phyloP scores from a whole-genome alignment of 768 basidiomycete species.

The Podaxis pistillaris region DNA sequence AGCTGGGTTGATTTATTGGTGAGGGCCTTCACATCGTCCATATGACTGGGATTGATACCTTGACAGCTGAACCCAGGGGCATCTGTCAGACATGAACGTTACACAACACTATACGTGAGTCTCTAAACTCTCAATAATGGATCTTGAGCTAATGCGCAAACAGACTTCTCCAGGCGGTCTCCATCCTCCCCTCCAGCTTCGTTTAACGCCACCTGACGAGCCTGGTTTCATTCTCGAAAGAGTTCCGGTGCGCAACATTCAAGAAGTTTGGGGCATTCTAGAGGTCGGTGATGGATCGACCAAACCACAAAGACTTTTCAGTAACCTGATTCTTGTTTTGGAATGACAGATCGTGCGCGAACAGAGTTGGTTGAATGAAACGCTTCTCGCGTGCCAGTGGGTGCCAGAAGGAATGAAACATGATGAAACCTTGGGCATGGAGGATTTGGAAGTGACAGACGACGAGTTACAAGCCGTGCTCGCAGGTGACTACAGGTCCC shows the following conservation, averaged over 20 bases:
- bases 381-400: constrained; percentile 63
- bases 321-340: neutral
- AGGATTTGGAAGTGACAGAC: constrained; percentile 41
- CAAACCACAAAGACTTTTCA: neutral
- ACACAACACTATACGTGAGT: constrained; percentile 67
- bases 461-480: constrained; percentile 66
- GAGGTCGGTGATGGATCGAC: constrained; percentile 44
- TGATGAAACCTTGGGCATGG: constrained; percentile 24
- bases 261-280: constrained; percentile 72
- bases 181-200: constrained; percentile 70
- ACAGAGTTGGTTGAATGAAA: constrained; percentile 83
- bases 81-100: constrained; percentile 54
- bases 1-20: constrained; percentile 72
- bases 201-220: constrained; percentile 67
- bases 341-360: constrained; percentile 66
- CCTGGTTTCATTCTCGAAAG: constrained; percentile 73
- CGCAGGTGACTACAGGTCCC: constrained; percentile 41
- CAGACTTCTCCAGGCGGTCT: constrained; percentile 64
- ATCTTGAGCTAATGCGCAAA: neutral
- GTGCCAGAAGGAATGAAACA: constrained; percentile 44
- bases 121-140: neutral
- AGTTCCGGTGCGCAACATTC: constrained; percentile 68
- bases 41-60: constrained; percentile 8
- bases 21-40: constrained; percentile 21
- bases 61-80: constrained; percentile 54